phyloP scores from a whole-genome alignment of 129 eudicot genomes.

The Flaveria brownii region DNA sequence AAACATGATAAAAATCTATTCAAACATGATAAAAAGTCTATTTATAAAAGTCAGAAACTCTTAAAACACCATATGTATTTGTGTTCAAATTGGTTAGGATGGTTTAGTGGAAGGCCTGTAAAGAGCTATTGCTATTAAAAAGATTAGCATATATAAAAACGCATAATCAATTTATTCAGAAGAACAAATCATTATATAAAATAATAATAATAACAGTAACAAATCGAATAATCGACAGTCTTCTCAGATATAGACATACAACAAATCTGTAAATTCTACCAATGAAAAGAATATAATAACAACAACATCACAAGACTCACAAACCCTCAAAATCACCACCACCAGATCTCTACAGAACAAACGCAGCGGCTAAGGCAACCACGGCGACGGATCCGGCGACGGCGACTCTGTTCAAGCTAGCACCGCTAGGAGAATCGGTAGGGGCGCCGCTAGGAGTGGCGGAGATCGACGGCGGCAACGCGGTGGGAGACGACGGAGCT shows the following conservation, averaged over 20 bases:
- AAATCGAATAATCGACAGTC: constrained; percentile 21
- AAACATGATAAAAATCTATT: too few relatives aligned
- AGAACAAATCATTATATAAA: constrained; percentile 15
- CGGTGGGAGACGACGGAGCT: constrained; percentile 30
- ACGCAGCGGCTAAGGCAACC: constrained; percentile 57
- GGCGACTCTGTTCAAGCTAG: constrained; percentile 52
- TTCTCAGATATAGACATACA: constrained; percentile 21
- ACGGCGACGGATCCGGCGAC: constrained; percentile 62
- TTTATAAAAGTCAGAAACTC: too few relatives aligned
- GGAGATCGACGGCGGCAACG: constrained; percentile 30
- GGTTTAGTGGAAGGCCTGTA: too few relatives aligned
- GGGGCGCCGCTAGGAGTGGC: constrained; percentile 43
- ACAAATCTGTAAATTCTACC: constrained; percentile 31
- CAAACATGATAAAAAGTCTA: too few relatives aligned
- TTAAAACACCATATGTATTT: too few relatives aligned
- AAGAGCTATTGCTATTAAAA: too few relatives aligned
- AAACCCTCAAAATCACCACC: background rate
- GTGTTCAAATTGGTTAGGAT: too few relatives aligned
- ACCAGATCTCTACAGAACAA: constrained; percentile 54
- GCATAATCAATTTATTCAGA: background rate
- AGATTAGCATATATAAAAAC: too few relatives aligned
- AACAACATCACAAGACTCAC: too few relatives aligned
- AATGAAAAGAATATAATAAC: background rate
- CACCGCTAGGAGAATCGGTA: constrained; percentile 28
- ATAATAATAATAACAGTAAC: constrained; percentile 12